Percentiles rank a stretch among this genome's conserved stretches.
These are phyloP conservation scores for Psilocybe tampanensis DNA, from an alignment of 768 basidiomycete genomes.

Conservation along the genomic window DNA sequence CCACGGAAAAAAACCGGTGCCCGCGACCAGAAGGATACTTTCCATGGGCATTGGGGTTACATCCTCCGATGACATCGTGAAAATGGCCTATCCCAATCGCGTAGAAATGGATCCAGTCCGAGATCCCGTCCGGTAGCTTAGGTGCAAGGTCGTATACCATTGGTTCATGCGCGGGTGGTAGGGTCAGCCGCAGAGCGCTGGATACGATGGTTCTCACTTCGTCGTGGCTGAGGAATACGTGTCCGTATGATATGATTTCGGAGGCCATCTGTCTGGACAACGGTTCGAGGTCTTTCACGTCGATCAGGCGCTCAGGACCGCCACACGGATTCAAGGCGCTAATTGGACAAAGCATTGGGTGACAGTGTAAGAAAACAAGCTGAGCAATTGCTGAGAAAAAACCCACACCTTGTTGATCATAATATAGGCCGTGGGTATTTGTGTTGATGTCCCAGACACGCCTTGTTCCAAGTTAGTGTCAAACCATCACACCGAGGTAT, in stretches of 20 bases:
- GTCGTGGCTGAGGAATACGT: background rate
- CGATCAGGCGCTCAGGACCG: background rate
- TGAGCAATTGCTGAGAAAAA: too few relatives aligned
- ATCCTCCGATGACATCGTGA: background rate
- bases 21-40: background rate
- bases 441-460: too few relatives aligned
- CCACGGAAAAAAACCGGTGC: too few relatives aligned
- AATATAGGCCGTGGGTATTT: too few relatives aligned
- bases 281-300: background rate
- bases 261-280: background rate
- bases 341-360: background rate
- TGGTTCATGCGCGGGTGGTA: background rate
- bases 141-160: background rate
- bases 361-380: background rate
- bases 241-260: background rate
- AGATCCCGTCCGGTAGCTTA: background rate
- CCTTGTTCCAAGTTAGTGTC: too few relatives aligned
- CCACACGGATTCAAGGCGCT: background rate
- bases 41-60: background rate
- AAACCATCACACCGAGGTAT: too few relatives aligned
- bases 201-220: background rate
- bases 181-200: background rate
- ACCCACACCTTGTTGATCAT: too few relatives aligned
- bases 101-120: background rate
- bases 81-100: background rate